Percentiles rank a stretch among this genome's conserved stretches.
Conservation (phyloP, 345 rosid species). For the Conringia planisiliqua region DNA sequence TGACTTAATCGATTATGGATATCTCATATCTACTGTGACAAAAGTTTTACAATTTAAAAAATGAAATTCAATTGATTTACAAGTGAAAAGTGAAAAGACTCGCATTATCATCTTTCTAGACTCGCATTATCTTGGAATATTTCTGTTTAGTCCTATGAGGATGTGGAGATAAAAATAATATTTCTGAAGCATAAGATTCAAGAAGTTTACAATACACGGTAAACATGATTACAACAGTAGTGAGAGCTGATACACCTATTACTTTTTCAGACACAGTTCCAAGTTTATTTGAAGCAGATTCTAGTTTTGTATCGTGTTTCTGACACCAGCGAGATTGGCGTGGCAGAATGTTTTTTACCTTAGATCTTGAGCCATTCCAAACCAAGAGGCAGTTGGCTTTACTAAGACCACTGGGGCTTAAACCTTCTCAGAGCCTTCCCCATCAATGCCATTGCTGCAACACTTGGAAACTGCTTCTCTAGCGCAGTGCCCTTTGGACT, state of each 20-base stretch:
- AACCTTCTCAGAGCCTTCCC: slow-evolving; percentile 56
- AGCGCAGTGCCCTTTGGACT: slow-evolving; percentile 28
- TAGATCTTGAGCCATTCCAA: too few relatives aligned
- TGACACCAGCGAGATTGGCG: neutral
- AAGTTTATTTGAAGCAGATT: neutral
- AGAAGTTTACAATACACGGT: neutral
- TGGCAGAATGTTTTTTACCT: neutral
- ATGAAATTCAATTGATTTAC: too few relatives aligned
- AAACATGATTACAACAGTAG: neutral
- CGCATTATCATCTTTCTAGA: neutral
- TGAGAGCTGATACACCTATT: neutral
- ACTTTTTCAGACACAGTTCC: neutral
- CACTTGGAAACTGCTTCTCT: slow-evolving; percentile 65
- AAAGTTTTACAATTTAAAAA: too few relatives aligned
- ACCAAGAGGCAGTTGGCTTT: neutral
- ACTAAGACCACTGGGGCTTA: slow-evolving; percentile 42
- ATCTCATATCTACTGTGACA: too few relatives aligned
- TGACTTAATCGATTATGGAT: neutral
- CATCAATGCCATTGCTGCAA: slow-evolving; percentile 92
- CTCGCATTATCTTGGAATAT: neutral
- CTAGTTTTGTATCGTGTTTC: neutral
- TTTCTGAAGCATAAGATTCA: neutral
- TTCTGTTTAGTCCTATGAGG: neutral
- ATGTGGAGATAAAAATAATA: neutral
- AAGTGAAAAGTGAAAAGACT: too few relatives aligned